Evolutionary conservation across 75 land plant species (phyloP), one percentile per base, ranked within the genome.

Genomic region (Pinus tabuliformis): DNA sequence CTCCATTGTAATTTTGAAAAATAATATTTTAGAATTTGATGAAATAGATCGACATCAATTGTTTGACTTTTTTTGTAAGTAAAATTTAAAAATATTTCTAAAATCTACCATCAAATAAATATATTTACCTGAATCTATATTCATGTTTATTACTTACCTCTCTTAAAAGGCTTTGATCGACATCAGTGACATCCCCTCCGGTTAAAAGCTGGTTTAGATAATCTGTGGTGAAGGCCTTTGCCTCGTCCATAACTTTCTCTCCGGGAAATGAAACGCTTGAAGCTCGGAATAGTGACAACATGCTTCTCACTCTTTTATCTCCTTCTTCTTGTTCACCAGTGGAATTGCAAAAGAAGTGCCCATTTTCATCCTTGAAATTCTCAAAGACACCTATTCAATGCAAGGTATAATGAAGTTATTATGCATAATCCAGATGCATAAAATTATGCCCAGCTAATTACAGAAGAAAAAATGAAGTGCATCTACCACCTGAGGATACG

Each of bases 401-500:
- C 52, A 45, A 45, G 2, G 1, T 45, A 45, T 6, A 45, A 0
- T 45, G 0, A 45, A 7, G 2, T 45, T 8, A 45, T 7, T 45
- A 33, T 33, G 52, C 52, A 45, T 45, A 45, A 45, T 42, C 45
- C 45, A 42, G 6, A 42, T 5, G 45, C 45, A 42, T 39, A 60
- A 60, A n/a, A 7, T 5, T n/a, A 6, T n/a, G 6, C 21, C 9
- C 2, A 8, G 21, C 24, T 21, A 9, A 21, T 12, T 21, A 9
- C 62, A 21, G 3, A 60, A 59, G 14, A 59, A 6, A 59, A 59
- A 59, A n/a, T n/a, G n/a, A 59, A 59, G 4, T n/a, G n/a, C 24
- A 59, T 2, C 22, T 1, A 6, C 8, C 17, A 89, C 91, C 89
- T 61, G 76, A 75, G 9, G 87, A 76, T 33, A 86, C 83, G 28